Percentiles rank a stretch among this genome's conserved stretches.
Evolutionary conservation across 2,329 filamentous ascomycete genomes (phyloP).

Genomic region (Elsinoe arachidis): DNA sequence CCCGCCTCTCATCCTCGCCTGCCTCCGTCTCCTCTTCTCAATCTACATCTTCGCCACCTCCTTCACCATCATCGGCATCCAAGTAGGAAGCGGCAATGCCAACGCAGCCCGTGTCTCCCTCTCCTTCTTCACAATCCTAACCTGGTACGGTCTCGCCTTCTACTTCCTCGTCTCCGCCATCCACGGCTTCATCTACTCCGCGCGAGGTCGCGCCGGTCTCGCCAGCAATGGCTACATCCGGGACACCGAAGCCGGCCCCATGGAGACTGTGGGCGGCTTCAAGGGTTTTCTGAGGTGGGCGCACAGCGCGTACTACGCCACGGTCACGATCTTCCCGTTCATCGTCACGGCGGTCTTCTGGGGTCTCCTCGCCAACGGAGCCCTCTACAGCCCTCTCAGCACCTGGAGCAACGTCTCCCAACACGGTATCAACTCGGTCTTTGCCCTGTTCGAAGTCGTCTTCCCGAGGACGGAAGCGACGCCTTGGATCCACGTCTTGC

Average conservation of each 20-base stretch:
- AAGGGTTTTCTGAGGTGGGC: conserved; percentile 27
- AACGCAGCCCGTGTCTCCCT: conserved; percentile 49
- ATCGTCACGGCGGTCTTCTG: conserved; percentile 41
- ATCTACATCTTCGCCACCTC: conserved; percentile 63
- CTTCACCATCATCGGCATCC: conserved; percentile 60
- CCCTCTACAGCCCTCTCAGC: conserved; percentile 29
- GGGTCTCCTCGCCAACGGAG: conserved; percentile 29
- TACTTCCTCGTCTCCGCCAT: conserved; percentile 61
- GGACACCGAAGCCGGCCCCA: not conserved
- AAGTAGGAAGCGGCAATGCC: conserved; percentile 47
- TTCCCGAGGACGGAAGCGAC: conserved; percentile 56
- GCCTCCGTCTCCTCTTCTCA: conserved; percentile 41
- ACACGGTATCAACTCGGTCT: conserved; percentile 65
- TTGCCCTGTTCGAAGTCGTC: conserved; percentile 67
- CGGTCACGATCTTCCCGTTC: conserved; percentile 35
- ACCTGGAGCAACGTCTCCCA: conserved; percentile 57
- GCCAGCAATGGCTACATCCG: conserved; percentile 28
- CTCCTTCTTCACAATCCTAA: conserved; percentile 74
- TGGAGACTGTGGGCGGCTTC: not conserved
- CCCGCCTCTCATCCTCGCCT: conserved; percentile 54
- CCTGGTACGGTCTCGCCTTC: conserved; percentile 74
- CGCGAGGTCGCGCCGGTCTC: conserved; percentile 30
- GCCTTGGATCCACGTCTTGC: conserved; percentile 57
- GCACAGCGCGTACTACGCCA: conserved; percentile 36
- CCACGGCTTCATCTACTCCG: conserved; percentile 60